Evolutionary conservation across 2,329 filamentous ascomycete species (phyloP).

Genomic region (Calonectria henricotiae): DNA sequence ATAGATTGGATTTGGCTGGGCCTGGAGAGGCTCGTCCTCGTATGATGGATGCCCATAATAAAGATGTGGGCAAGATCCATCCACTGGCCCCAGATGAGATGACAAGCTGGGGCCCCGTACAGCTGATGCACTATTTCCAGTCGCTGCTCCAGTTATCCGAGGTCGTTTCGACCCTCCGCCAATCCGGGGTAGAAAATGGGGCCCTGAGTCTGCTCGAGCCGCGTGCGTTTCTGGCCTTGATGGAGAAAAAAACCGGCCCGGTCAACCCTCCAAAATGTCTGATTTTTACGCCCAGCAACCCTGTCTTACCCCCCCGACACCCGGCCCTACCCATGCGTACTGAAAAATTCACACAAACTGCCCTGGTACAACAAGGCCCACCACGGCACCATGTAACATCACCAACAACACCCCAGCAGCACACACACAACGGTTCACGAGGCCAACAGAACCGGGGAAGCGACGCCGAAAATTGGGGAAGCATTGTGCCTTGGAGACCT

Average conservation of each 20-base stretch:
- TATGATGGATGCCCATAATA: constrained; percentile 37
- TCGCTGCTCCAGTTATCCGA: constrained; percentile 32
- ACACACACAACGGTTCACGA: not conserved
- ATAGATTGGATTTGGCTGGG: constrained; percentile 14
- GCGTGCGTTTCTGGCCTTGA: not conserved
- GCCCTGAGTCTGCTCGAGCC: not conserved
- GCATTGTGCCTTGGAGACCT: not conserved
- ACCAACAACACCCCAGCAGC: not conserved
- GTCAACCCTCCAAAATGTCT: constrained; percentile 15
- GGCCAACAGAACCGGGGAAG: constrained; percentile 7
- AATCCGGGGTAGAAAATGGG: constrained; percentile 44
- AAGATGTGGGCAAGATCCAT: constrained; percentile 21
- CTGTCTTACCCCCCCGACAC: constrained; percentile 6
- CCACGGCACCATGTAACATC: constrained; percentile 25
- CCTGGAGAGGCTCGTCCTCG: constrained; percentile 27
- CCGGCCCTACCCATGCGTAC: constrained; percentile 10
- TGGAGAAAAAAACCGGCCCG: constrained; percentile 4
- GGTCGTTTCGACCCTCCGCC: constrained; percentile 37
- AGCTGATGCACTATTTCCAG: constrained; percentile 38
- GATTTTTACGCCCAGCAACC: constrained; percentile 11
- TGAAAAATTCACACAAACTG: constrained; percentile 16
- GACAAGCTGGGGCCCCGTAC: constrained; percentile 40
- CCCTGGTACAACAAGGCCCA: constrained; percentile 5
- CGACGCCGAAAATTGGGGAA: constrained; percentile 17
- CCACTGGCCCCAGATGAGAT: constrained; percentile 18